Conservation (phyloP, 805 yeast species). For the Candida michaelii region DNA sequence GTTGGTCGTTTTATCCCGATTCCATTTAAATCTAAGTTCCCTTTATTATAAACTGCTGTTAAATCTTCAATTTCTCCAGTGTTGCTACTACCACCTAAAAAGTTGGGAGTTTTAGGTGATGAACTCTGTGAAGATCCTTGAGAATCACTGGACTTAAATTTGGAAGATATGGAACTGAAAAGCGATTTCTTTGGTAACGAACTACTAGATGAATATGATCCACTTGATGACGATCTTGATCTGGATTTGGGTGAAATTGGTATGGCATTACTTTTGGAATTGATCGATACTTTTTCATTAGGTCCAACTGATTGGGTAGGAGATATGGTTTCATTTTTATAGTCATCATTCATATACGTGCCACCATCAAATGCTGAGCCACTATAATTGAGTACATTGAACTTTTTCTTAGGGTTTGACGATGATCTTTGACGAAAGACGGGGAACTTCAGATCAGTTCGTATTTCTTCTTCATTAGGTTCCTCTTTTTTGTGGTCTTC, state of each 20-base stretch:
- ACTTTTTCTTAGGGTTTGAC: constrained; percentile 9
- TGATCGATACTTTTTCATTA: constrained; percentile 7
- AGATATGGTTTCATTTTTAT: constrained; percentile 1
- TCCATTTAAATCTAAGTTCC: constrained; percentile 13
- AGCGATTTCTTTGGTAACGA: constrained; percentile 23
- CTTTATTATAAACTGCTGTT: constrained; percentile 9
- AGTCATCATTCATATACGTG: constrained; percentile 9
- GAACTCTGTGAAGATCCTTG: constrained; percentile 7
- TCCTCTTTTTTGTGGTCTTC: constrained; percentile 1
- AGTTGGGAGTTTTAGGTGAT: constrained; percentile 6
- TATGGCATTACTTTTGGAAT: constrained; percentile 14
- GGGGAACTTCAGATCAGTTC: constrained; percentile 11
- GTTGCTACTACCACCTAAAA: background rate
- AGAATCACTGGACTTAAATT: constrained; percentile 28
- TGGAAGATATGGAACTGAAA: constrained; percentile 41
- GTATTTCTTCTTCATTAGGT: constrained; percentile 3
- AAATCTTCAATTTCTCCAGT: constrained; percentile 6
- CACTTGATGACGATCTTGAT: constrained; percentile 17
- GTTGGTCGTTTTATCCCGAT: constrained; percentile 13
- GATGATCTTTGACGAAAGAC: constrained; percentile 14
- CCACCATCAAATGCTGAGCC: constrained; percentile 16
- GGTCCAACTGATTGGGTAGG: constrained; percentile 7
- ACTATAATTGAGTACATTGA: constrained; percentile 15
- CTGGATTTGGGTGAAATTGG: constrained; percentile 11
- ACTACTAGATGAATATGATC: constrained; percentile 15